Conservation (phyloP, 306 rosid genomes). For the Malus sylvestris region DNA sequence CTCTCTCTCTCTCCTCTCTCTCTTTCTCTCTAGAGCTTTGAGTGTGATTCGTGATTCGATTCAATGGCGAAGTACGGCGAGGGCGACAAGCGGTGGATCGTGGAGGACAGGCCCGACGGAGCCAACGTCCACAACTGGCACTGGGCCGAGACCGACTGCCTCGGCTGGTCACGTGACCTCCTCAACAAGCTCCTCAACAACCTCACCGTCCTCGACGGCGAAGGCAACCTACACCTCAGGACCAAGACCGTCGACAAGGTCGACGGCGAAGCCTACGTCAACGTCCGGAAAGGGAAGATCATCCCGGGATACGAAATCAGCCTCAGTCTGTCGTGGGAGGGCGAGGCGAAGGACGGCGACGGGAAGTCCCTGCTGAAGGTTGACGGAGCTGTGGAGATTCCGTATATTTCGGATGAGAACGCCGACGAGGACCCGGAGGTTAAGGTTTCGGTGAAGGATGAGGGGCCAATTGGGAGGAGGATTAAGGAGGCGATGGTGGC, state of each 20-base stretch:
- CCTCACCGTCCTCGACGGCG: constrained; percentile 62
- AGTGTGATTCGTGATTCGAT: not conserved
- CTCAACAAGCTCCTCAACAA: constrained; percentile 56
- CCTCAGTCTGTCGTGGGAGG: constrained; percentile 64
- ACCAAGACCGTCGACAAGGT: constrained; percentile 49
- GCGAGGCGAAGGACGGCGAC: constrained; percentile 61
- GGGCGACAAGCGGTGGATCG: constrained; percentile 99
- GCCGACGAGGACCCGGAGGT: constrained; percentile 96
- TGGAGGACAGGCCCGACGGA: constrained; percentile 84
- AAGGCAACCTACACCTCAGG: constrained; percentile 45
- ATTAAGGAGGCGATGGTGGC: constrained; percentile 78
- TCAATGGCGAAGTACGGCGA: constrained; percentile 85
- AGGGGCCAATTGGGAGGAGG: constrained; percentile 62
- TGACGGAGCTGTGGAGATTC: constrained; percentile 75
- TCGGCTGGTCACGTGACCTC: constrained; percentile 71
- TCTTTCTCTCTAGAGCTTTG: not conserved
- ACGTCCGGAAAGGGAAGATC: constrained; percentile 82
- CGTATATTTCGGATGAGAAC: constrained; percentile 86
- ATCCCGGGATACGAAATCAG: constrained; percentile 90
- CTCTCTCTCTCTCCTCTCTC: not conserved
- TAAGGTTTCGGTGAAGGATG: constrained; percentile 64
- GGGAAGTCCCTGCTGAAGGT: constrained; percentile 59
- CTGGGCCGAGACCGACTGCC: constrained; percentile 91
- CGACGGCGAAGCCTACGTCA: constrained; percentile 89
- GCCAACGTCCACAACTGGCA: constrained; percentile 99